Evolutionary conservation across 805 yeast species (phyloP), one percentile per base, ranked within the genome.

Genomic region (Helenozyma rhizophorensis): DNA sequence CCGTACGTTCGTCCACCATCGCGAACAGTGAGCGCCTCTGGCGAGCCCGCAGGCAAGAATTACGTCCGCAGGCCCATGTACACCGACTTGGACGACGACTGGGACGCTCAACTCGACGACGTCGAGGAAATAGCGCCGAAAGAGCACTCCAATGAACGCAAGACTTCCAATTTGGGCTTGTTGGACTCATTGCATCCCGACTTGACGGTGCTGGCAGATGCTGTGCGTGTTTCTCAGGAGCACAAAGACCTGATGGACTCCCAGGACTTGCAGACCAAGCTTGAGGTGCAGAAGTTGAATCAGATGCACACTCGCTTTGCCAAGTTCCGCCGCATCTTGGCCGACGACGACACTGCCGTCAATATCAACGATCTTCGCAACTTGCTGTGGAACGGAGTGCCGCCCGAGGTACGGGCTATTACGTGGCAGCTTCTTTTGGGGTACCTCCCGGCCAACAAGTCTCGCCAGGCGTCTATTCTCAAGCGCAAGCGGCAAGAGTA

Each of bases 301-400:
- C 78, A 83, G 22, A 63, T 74, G 23, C 68, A 77, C 28, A 69
- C 80, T 12, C 71, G 85, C 35, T 79, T 81, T 47, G 62, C 71
- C 29, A 78, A 78, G 54, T 87, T 88, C 56, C 81, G 80, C 34
- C 67, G 68, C 19, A 68, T 86, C 3, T 58, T 90, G 21, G 60
- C 65, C 6, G 60, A 58, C 16, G 69, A 69, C 33, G 62, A 65
- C n/a, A 52, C 43, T 30, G 33, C 36, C 9, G 77, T 89, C 23
- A 84, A 86, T 43, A 56, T 85, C 37, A 70, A 68, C 30, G 88
- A 80, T 31, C 66, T 93, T 33, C 72, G 86, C 41, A 78, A 83
- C 51, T 70, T 88, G 31, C 75, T 96, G 12, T 93, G 98, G 97
- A 83, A 89, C 48, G 98, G 99, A 2, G 76, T 93, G 5, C 97